Base-by-base conservation (phyloP, 139 green algal species). In the Parachlorella kessleri region DNA sequence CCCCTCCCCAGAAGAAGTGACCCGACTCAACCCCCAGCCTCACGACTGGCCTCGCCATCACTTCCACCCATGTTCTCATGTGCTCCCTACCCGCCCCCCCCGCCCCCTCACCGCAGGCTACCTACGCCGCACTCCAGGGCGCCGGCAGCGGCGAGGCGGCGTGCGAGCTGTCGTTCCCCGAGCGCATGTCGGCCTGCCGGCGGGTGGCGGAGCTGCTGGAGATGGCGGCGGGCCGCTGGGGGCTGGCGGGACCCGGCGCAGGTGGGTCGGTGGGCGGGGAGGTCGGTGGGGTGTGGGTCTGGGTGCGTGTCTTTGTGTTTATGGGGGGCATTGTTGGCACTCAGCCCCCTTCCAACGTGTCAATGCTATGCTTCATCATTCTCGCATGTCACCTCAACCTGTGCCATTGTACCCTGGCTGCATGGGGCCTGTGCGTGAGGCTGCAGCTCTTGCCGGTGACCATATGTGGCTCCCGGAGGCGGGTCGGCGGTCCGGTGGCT, bases 181-280 rank as follows among this genome's bases (percentile, higher is more conserved):
- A 81, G 48, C 66, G 75, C 9, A 55, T 75, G 76, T 66, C 55
- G 5, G 76, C 76, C 0, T 53, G 55, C 26, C 28, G 2, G 24
- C 36, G 68, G n/a, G 67, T 76, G 68, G 67, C 76, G 7, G 68
- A 7, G 33, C 55, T 70, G 76, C 76, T 81, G 53, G 36, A 76
- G 54, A 67, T 48, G 14, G 76, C 76, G 2, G 8, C 42, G 7
- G 76, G 7, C 9, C 53, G 53, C 18, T 81, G 76, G 76, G 76
- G 76, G 42, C 76, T 81, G 41, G 59, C 32, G 14, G 59, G 66
- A 6, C 38, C 10, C 40, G 48, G 30, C 64, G 26, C 33, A 33
- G 32, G 42, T 32, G 14, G 14, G 40, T n/a, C 8, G 26, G 33
- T 35, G n/a, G 33, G 40, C 39, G 65, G 74, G 26, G 35, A 18